phyloP scores from a whole-genome alignment of 352 stramenopile species.

The Pythium dissotocum region DNA sequence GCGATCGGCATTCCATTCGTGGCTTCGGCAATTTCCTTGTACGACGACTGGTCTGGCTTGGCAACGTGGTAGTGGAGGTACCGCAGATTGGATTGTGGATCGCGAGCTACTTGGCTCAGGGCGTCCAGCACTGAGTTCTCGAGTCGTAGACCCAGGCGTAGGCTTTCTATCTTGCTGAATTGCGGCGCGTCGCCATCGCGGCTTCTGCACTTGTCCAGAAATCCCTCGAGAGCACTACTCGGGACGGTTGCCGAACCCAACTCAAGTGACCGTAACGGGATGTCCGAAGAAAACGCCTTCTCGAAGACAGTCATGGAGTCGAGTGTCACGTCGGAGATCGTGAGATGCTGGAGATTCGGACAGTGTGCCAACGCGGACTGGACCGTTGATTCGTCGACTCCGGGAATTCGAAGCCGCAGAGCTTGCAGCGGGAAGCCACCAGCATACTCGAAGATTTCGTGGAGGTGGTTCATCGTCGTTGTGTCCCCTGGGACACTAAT shows the following conservation, averaged over 20 bases:
- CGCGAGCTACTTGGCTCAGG: not conserved
- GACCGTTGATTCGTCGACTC: not conserved
- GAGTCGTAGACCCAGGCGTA: not conserved
- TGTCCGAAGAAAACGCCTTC: not conserved
- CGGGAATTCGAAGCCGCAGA: not conserved
- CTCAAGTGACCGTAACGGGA: not conserved
- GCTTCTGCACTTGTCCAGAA: not conserved
- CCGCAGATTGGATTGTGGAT: not conserved
- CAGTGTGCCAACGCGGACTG: not conserved
- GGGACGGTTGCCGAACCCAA: not conserved
- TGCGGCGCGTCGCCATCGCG: not conserved
- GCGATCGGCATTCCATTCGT: not conserved
- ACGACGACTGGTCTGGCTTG: not conserved
- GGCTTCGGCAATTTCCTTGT: not conserved
- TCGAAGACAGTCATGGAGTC: not conserved
- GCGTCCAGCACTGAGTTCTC: not conserved
- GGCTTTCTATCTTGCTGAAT: not conserved
- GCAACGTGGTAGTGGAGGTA: not conserved
- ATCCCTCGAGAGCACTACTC: not conserved
- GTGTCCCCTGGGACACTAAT: not conserved
- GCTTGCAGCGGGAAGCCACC: not conserved
- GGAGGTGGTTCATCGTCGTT: not conserved
- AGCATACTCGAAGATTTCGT: not conserved
- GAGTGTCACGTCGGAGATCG: not conserved
- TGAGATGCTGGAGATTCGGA: conserved; percentile 2